Evolutionary conservation across 768 basidiomycete genomes (phyloP).

Genomic region (Rhizopogon vesiculosus): DNA sequence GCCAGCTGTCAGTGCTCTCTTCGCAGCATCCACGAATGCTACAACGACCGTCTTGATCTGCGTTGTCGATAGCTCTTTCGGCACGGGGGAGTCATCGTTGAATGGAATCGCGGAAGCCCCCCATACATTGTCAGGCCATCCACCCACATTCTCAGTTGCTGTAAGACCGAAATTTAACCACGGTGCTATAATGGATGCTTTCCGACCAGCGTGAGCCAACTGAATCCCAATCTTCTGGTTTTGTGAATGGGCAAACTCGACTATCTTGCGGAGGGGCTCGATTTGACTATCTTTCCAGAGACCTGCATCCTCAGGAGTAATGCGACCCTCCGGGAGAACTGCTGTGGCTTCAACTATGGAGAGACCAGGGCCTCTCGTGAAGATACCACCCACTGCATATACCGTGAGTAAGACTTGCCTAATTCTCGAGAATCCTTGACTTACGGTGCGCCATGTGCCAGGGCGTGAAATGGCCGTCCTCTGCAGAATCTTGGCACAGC

Average conservation of each 20-base stretch:
- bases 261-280: conserved; percentile 41
- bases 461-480: conserved; percentile 20
- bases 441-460: conserved; percentile 51
- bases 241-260: conserved; percentile 70
- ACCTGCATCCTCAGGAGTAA: conserved; percentile 60
- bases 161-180: conserved; percentile 41
- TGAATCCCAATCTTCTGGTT: conserved; percentile 70
- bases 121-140: conserved; percentile 51
- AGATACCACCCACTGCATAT: conserved; percentile 44
- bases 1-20: too few relatives aligned
- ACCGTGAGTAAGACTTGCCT: neutral
- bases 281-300: conserved; percentile 62
- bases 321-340: conserved; percentile 55
- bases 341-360: conserved; percentile 65
- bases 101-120: conserved; percentile 51
- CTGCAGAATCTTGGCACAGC: conserved; percentile 55
- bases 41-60: too few relatives aligned
- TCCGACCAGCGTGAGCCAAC: conserved; percentile 72
- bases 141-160: conserved; percentile 36
- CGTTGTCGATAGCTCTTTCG: too few relatives aligned
- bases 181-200: conserved; percentile 21
- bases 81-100: conserved; percentile 34
- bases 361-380: conserved; percentile 50
- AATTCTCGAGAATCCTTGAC: neutral
- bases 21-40: too few relatives aligned